phyloP scores from a whole-genome alignment of 2,329 filamentous ascomycete genomes.

The Teratosphaeria gauchensis region DNA sequence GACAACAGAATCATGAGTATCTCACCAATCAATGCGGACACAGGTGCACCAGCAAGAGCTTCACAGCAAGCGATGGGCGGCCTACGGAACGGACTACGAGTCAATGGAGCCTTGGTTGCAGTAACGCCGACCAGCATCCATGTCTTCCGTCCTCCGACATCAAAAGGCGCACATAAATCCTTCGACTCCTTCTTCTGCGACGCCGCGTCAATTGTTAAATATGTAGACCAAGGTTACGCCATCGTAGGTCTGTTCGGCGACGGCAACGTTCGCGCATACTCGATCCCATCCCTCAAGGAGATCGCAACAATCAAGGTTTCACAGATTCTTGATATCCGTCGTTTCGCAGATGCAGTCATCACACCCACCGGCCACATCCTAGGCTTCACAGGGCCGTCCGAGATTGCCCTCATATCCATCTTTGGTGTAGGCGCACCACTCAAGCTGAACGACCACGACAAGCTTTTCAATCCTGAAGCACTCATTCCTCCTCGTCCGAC shows the following conservation, averaged over 20 bases:
- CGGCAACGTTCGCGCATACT: constrained; percentile 67
- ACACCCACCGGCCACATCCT: constrained; percentile 73
- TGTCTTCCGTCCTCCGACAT: constrained; percentile 73
- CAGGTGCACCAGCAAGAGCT: constrained; percentile 65
- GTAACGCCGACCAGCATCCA: constrained; percentile 67
- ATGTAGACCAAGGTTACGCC: constrained; percentile 62
- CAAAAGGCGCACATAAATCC: constrained; percentile 84
- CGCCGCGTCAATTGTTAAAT: constrained; percentile 64
- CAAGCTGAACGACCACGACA: constrained; percentile 50
- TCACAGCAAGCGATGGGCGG: constrained; percentile 66
- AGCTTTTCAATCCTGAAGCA: constrained; percentile 67
- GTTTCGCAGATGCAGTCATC: constrained; percentile 61
- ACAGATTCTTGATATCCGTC: constrained; percentile 62
- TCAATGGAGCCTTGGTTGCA: constrained; percentile 72
- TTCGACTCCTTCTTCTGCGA: constrained; percentile 81
- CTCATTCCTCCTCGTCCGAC: constrained; percentile 71
- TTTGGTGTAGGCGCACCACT: constrained; percentile 63
- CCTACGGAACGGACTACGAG: constrained; percentile 61
- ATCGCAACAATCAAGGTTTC: constrained; percentile 57
- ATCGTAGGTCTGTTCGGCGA: constrained; percentile 81
- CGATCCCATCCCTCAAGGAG: constrained; percentile 80
- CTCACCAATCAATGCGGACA: constrained; percentile 67
- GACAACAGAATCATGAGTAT: constrained; percentile 65
- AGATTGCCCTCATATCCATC: constrained; percentile 71
- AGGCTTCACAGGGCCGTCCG: constrained; percentile 80